phyloP scores from a whole-genome alignment of 129 eudicot genomes.

The Flaveria brownii region DNA sequence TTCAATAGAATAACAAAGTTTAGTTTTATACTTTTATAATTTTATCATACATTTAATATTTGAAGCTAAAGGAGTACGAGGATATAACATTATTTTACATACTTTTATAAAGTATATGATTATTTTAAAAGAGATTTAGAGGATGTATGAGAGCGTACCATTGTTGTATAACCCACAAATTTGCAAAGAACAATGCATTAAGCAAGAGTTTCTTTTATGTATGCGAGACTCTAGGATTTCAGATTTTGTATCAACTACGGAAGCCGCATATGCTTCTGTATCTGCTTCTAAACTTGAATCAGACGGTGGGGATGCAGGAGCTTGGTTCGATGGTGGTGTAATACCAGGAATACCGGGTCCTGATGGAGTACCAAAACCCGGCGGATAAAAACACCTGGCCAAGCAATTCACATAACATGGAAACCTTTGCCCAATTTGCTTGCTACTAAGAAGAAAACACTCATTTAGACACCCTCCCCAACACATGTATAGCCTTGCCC shows the following conservation, averaged over 20 bases:
- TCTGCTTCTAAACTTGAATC: conserved; percentile 14
- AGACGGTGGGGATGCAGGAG: conserved; percentile 20
- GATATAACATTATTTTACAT: background rate
- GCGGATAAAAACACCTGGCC: conserved; percentile 22
- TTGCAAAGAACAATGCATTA: conserved; percentile 6
- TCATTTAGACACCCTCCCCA: conserved; percentile 37
- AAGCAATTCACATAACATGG: conserved; percentile 32
- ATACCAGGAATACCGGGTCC: background rate
- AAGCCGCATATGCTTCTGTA: background rate
- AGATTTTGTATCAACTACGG: background rate
- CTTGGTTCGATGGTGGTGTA: background rate
- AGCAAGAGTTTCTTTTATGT: background rate
- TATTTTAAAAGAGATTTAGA: too few relatives aligned
- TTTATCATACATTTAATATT: too few relatives aligned
- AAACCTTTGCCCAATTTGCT: background rate
- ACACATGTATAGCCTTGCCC: conserved; percentile 27
- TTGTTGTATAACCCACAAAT: background rate
- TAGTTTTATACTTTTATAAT: too few relatives aligned
- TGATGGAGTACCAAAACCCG: background rate
- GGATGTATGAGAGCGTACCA: background rate
- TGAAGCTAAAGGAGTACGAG: too few relatives aligned
- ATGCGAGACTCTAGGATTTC: background rate
- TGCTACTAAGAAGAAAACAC: conserved; percentile 24
- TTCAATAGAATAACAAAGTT: too few relatives aligned
- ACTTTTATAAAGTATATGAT: background rate